Percentiles rank a stretch among this genome's conserved stretches.
These are phyloP conservation scores for Musa balbisiana DNA, from an alignment of 202 grass and related monocot genomes.

Conservation along the genomic window DNA sequence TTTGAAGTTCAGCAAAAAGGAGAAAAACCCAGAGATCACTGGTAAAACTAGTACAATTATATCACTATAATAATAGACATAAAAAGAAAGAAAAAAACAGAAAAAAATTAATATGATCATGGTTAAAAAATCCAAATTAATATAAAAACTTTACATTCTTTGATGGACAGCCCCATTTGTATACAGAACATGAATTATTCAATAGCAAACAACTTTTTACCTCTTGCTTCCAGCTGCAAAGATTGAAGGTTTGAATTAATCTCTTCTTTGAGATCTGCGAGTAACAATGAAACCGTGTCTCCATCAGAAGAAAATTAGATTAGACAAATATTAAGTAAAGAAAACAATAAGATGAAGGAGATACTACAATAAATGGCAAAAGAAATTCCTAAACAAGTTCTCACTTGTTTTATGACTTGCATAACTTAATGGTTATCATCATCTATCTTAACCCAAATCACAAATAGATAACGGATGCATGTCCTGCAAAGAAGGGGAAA, in stretches of 20 bases:
- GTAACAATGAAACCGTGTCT: background rate
- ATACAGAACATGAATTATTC: background rate
- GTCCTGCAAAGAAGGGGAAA: too few relatives aligned
- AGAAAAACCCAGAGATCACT: conserved; percentile 11
- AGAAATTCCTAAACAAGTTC: too few relatives aligned
- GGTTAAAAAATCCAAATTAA: conserved; percentile 1
- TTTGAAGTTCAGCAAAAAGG: background rate
- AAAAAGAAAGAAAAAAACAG: conserved; percentile 9
- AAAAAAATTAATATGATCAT: background rate
- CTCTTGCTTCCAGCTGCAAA: conserved; percentile 62
- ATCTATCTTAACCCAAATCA: too few relatives aligned
- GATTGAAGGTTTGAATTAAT: conserved; percentile 58
- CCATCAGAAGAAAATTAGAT: background rate
- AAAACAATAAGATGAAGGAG: too few relatives aligned
- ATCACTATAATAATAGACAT: conserved; percentile 3
- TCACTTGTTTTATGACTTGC: too few relatives aligned
- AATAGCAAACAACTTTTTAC: conserved; percentile 27
- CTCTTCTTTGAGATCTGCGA: conserved; percentile 59
- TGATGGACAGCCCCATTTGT: background rate
- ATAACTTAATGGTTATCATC: too few relatives aligned
- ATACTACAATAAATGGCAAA: too few relatives aligned
- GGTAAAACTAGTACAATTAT: background rate
- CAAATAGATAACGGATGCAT: too few relatives aligned
- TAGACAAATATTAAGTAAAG: background rate
- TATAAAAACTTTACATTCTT: background rate